A percentile compares a stretch with the other conserved stretches of the same genome.
phyloP scores from a whole-genome alignment of 208 protist genomes.

The Trypanosoma theileri region DNA sequence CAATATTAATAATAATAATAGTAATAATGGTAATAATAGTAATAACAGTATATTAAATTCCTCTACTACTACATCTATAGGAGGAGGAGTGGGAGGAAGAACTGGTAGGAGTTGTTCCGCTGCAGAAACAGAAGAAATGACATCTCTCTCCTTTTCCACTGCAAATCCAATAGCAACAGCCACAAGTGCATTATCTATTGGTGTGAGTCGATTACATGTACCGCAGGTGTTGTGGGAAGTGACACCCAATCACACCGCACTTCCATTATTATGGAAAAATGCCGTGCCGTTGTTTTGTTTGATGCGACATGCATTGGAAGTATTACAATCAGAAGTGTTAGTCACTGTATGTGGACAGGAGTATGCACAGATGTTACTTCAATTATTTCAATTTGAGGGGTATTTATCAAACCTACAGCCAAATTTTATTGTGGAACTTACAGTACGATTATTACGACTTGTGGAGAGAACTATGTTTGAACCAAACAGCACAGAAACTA shows the following conservation, averaged over 20 bases:
- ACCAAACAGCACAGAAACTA: neutral
- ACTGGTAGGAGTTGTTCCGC: neutral
- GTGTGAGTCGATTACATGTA: neutral
- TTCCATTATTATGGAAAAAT: conserved; percentile 78
- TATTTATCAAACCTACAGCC: conserved; percentile 55
- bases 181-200: neutral
- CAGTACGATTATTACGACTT: conserved; percentile 38
- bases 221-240: neutral
- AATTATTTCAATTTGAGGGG: conserved; percentile 45
- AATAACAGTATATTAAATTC: neutral
- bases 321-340: conserved; percentile 61
- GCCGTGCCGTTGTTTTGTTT: conserved; percentile 51
- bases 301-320: conserved; percentile 62
- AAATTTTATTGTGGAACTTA: conserved; percentile 37
- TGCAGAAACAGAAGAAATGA: too few relatives aligned
- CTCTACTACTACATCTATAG: neutral
- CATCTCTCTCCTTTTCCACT: too few relatives aligned
- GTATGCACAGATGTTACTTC: conserved; percentile 53
- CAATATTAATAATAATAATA: neutral
- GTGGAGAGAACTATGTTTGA: conserved; percentile 42
- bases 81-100: neutral
- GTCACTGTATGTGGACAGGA: conserved; percentile 53
- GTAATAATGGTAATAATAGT: neutral
- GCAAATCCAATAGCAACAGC: neutral
- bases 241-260: conserved; percentile 30